Percentiles rank a stretch among this genome's conserved stretches.
Evolutionary conservation across 73 alveolate species (phyloP).

Genomic region (Breviolum minutum): DNA sequence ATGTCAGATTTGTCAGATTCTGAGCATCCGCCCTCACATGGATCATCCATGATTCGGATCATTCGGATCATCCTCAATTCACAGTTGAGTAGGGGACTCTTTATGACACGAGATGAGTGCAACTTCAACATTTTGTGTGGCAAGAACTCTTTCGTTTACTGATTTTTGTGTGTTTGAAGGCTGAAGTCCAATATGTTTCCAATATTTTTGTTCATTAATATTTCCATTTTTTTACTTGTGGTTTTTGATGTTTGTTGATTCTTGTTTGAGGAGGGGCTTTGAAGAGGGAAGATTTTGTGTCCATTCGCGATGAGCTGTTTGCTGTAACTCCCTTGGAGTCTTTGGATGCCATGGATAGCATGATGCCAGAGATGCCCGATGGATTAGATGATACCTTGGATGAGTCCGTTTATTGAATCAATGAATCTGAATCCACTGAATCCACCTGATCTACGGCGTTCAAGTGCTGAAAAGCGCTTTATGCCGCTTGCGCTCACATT

Average conservation of each 20-base stretch:
- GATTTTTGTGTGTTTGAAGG: background rate
- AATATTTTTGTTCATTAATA: too few species aligned
- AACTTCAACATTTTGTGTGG: background rate
- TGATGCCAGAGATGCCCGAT: background rate
- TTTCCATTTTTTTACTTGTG: background rate
- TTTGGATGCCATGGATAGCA: slow-evolving; percentile 85
- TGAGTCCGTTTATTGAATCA: slow-evolving; percentile 30
- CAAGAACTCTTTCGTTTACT: too few species aligned
- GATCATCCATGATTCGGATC: too few species aligned
- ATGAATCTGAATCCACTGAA: too few species aligned
- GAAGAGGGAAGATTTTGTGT: slow-evolving; percentile 54
- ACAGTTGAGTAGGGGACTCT: too few species aligned
- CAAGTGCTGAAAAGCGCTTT: too few species aligned
- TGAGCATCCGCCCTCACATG: too few species aligned
- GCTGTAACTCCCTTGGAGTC: slow-evolving; percentile 92
- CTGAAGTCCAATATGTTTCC: too few species aligned
- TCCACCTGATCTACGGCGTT: background rate
- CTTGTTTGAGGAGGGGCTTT: background rate
- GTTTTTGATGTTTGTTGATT: background rate
- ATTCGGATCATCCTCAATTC: too few species aligned
- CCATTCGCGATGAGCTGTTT: slow-evolving; percentile 90
- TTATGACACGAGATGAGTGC: background rate
- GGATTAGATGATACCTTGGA: slow-evolving; percentile 60
- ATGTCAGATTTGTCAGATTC: too few species aligned
- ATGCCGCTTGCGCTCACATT: background rate